These are phyloP conservation scores for Beauveria sp. DNA, from an alignment of 2,329 filamentous ascomycete genomes.

Conservation along the genomic window DNA sequence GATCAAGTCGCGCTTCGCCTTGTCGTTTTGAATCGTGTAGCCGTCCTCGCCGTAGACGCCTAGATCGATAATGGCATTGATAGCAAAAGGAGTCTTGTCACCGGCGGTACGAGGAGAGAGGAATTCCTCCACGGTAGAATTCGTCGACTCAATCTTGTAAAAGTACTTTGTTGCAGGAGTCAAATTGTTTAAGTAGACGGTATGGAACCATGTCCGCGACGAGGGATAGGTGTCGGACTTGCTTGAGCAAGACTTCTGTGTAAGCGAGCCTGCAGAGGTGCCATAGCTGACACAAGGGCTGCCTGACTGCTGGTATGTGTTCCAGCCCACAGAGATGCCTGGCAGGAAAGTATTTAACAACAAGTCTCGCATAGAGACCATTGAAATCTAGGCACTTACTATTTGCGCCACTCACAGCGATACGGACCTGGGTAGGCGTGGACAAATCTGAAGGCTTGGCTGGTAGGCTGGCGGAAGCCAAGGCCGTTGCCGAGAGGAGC, in stretches of 20 bases:
- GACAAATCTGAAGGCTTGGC: slow-evolving; percentile 39
- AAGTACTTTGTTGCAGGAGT: slow-evolving; percentile 50
- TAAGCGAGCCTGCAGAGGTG: slow-evolving; percentile 30
- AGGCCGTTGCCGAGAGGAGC: not conserved
- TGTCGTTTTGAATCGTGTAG: slow-evolving; percentile 28
- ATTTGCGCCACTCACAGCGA: slow-evolving; percentile 41
- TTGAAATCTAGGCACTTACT: slow-evolving; percentile 25
- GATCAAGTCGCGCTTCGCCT: slow-evolving; percentile 39
- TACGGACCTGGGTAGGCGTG: slow-evolving; percentile 46
- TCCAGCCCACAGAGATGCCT: slow-evolving; percentile 50
- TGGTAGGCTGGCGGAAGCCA: slow-evolving; percentile 28
- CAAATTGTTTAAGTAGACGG: slow-evolving; percentile 37
- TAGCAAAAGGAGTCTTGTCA: slow-evolving; percentile 46
- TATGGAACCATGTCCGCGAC: slow-evolving; percentile 46
- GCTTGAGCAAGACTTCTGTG: slow-evolving; percentile 34
- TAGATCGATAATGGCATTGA: slow-evolving; percentile 42
- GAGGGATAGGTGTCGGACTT: slow-evolving; percentile 42
- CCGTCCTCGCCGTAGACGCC: slow-evolving; percentile 34
- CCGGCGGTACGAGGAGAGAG: slow-evolving; percentile 31
- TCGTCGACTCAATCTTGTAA: slow-evolving; percentile 50
- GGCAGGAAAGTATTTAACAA: not conserved
- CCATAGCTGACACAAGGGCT: slow-evolving; percentile 46
- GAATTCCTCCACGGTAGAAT: slow-evolving; percentile 47
- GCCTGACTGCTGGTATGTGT: slow-evolving; percentile 41
- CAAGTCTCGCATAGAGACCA: not conserved